Evolutionary conservation across 2,329 filamentous ascomycete species (phyloP).

Genomic region (Alternaria gansuensis): DNA sequence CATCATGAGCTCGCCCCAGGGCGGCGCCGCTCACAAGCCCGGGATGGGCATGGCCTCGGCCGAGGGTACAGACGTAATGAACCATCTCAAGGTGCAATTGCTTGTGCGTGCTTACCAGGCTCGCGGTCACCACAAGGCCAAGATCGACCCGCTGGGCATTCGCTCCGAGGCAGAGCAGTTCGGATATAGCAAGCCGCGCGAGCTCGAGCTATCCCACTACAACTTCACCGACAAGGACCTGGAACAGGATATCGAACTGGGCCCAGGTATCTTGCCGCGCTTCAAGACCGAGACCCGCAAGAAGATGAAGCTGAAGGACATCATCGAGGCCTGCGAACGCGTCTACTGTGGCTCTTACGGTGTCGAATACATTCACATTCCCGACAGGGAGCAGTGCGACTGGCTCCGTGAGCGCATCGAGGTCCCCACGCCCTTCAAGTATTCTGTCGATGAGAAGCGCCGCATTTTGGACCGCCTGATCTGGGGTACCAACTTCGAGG

Average conservation of each 20-base stretch:
- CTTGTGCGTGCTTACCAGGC: conserved; percentile 97
- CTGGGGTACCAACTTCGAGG: conserved; percentile 97
- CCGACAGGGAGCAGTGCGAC: conserved; percentile 95
- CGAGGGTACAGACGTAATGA: conserved; percentile 83
- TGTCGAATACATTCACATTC: conserved; percentile 98
- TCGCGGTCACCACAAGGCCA: conserved; percentile 96
- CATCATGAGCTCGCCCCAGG: conserved; percentile 81
- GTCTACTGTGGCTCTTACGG: conserved; percentile 98
- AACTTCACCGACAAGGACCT: conserved; percentile 94
- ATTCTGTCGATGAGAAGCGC: conserved; percentile 97
- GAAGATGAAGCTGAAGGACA: conserved; percentile 97
- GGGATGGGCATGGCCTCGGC: conserved; percentile 71
- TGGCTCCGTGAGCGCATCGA: conserved; percentile 97
- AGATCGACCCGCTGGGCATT: conserved; percentile 95
- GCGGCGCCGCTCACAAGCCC: conserved; percentile 75
- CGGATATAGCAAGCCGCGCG: conserved; percentile 86
- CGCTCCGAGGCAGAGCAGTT: conserved; percentile 84
- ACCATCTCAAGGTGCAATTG: conserved; percentile 97
- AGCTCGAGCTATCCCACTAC: conserved; percentile 92
- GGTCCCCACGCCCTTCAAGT: conserved; percentile 93
- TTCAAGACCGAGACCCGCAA: conserved; percentile 88
- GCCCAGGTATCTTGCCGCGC: conserved; percentile 91
- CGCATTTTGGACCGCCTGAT: conserved; percentile 96
- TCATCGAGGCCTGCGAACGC: conserved; percentile 89
- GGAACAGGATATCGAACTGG: conserved; percentile 88